Conservation (phyloP, 1,139 yeast genomes). For the Casaregolazyma suthepensis region DNA sequence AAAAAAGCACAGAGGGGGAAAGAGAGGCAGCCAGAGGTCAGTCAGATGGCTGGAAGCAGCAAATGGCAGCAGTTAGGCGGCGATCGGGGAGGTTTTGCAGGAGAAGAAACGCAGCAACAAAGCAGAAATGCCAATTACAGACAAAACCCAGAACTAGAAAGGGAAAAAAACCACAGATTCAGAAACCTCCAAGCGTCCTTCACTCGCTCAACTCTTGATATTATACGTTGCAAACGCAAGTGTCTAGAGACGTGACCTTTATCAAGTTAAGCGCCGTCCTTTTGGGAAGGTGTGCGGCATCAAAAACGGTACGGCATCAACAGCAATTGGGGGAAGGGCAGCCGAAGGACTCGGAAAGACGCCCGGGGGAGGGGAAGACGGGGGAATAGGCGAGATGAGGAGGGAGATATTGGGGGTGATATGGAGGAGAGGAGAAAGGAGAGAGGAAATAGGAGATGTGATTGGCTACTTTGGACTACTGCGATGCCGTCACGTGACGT, state of each 20-base stretch:
- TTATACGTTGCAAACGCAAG: neutral
- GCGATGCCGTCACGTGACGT: neutral
- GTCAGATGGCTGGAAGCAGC: neutral
- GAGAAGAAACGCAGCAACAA: neutral
- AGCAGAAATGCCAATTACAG: neutral
- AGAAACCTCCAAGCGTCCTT: neutral
- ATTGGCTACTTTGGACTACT: neutral
- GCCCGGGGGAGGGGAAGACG: neutral
- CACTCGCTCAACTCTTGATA: too few species aligned
- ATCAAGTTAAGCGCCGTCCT: neutral
- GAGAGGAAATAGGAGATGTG: neutral
- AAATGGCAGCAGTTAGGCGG: neutral
- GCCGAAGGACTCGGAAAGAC: neutral
- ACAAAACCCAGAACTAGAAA: too few species aligned
- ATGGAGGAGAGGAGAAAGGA: neutral
- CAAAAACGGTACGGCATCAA: neutral
- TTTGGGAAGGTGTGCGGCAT: neutral
- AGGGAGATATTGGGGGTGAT: too few species aligned
- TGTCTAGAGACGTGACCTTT: neutral
- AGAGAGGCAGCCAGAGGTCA: neutral
- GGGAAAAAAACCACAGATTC: neutral
- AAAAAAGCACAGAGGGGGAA: neutral
- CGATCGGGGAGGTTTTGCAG: neutral
- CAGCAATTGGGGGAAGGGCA: neutral
- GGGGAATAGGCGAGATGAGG: neutral